phyloP scores from a whole-genome alignment of 108 stramenopile species.

The Stephanodiscus triporus region DNA sequence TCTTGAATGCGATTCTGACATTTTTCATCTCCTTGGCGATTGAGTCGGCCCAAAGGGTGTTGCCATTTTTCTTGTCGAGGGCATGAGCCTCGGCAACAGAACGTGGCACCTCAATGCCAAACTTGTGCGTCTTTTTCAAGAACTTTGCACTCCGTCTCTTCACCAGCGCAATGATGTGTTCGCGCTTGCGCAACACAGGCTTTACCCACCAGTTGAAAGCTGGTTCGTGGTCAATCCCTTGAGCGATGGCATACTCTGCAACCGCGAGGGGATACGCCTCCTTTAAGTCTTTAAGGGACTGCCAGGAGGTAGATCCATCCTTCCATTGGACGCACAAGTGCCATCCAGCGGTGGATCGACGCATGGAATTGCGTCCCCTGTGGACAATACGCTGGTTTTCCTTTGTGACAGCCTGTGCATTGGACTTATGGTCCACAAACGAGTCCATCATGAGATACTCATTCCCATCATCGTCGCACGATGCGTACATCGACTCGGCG shows the following conservation, averaged over 20 bases:
- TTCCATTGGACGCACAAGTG: conserved; percentile 42
- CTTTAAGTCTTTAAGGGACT: conserved; percentile 27
- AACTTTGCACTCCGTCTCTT: conserved; percentile 3
- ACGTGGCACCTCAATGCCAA: conserved; percentile 29
- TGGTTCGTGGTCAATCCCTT: too few species aligned
- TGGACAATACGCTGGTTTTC: neutral
- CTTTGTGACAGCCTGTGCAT: neutral
- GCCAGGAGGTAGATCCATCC: too few species aligned
- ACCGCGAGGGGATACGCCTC: conserved; percentile 12
- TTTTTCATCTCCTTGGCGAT: conserved; percentile 56
- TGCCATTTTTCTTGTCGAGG: conserved; percentile 45
- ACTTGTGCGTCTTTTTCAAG: conserved; percentile 32
- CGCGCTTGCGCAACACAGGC: too few species aligned
- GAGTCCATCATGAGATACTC: conserved; percentile 5
- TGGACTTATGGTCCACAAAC: conserved; percentile 10
- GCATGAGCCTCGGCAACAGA: conserved; percentile 37
- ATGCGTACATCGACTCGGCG: conserved; percentile 11
- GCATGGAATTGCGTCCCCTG: neutral
- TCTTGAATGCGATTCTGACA: conserved; percentile 42
- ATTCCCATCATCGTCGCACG: conserved; percentile 8
- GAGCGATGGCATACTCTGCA: too few species aligned
- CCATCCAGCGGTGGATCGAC: conserved; percentile 36
- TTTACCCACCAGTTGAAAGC: too few species aligned
- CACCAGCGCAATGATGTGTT: conserved; percentile 4
- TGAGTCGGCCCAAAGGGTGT: conserved; percentile 46